A percentile compares a stretch with the other conserved stretches of the same genome.
Conservation (phyloP, 768 basidiomycete species). For the Boletus sp. region DNA sequence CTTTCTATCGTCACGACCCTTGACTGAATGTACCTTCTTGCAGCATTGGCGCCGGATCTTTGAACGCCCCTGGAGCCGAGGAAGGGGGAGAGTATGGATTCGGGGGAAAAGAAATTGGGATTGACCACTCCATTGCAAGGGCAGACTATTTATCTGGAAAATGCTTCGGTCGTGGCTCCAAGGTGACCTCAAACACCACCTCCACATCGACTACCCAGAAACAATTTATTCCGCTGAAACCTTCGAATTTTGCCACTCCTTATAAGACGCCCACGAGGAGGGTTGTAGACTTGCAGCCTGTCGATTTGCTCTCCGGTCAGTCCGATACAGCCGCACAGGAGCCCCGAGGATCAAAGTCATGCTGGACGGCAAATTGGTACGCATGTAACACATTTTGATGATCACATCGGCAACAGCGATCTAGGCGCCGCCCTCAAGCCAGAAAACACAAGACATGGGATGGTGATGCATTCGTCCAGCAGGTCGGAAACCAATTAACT, state of each 20-base stretch:
- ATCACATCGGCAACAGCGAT: constrained; percentile 1
- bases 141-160: constrained; percentile 61
- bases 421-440: constrained; percentile 67
- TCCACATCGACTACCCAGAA: constrained; percentile 31
- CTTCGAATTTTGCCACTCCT: constrained; percentile 21
- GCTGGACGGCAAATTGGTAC: constrained; percentile 75
- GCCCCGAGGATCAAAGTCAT: constrained; percentile 28
- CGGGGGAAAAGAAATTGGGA: constrained; percentile 60
- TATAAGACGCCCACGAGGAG: constrained; percentile 29
- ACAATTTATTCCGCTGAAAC: constrained; percentile 33
- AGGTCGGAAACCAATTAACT: constrained; percentile 47
- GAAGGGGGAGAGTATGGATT: constrained; percentile 40
- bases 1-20: background rate
- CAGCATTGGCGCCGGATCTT: constrained; percentile 55
- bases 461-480: constrained; percentile 65
- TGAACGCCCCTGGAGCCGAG: constrained; percentile 37
- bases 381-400: constrained; percentile 12
- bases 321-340: constrained; percentile 6
- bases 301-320: constrained; percentile 33
- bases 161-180: constrained; percentile 52
- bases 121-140: constrained; percentile 56
- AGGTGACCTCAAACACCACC: constrained; percentile 12
- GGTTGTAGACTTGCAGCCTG: constrained; percentile 40
- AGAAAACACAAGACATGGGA: constrained; percentile 90
- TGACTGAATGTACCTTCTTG: background rate